Evolutionary conservation across 805 yeast genomes (phyloP), one percentile per base, ranked within the genome.

Genomic region (Citeromyces nyonsensis): DNA sequence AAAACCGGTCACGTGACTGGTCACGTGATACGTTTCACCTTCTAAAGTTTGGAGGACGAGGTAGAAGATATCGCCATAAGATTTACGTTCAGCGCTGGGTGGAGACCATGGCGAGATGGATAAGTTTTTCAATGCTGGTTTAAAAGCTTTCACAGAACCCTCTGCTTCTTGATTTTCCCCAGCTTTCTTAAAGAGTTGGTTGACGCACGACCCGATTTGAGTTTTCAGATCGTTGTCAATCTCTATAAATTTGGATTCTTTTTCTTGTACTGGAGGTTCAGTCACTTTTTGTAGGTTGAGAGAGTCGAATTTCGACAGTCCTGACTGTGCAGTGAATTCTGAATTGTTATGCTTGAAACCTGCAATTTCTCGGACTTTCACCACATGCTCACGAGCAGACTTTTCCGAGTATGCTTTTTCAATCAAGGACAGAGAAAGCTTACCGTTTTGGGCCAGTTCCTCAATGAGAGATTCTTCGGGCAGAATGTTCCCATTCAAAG

Each of bases 91-190:
- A 11, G 76, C 59, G 22, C 88, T 77, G 10, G 84, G 84, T 4
- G 96, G 95, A 40, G 81, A 76, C 91, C 95, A 88, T 34, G 71
- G 69, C 10, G 95, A 81, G 32, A 84, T 50, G 33, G 58, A 48
- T 31, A 72, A 54, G 0, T 68, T 57, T 40, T 63, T 68, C 38
- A 91, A 55, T 6, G 88, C 79, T 13, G 65, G 57, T 25, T 51
- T 44, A 32, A 61, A 41, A 29, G 45, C 45, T 10, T 56, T 40
- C 10, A 52, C 44, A 15, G 51, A 48, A 11, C 54, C 52, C 3
- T 37, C 33, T 6, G 33, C 7, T 13, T 51, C 37, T 8, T 33
- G 35, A 13, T 41, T 37, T 31, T 49, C 48, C 32, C 58, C 61
- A 27, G 55, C 63, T 4, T 50, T 56, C 20, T 55, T 29, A 5